Percentiles rank a stretch among this genome's conserved stretches.
These are phyloP conservation scores for Fraxinus excelsior DNA, from an alignment of 257 asterid genomes.

Conservation along the genomic window DNA sequence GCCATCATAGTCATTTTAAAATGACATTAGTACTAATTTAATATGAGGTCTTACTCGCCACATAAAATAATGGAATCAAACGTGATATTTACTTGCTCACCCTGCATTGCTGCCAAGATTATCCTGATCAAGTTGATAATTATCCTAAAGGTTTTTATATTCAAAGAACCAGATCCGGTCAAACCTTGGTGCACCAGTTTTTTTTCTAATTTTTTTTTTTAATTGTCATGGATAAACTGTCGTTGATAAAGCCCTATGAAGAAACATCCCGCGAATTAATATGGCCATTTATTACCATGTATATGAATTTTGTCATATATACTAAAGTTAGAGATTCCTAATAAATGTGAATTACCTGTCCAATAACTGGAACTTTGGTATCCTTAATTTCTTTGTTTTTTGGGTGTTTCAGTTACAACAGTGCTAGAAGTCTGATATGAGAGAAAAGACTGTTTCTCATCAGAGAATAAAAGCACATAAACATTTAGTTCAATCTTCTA, in stretches of 20 bases:
- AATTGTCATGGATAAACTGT: conserved; percentile 22
- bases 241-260: conserved; percentile 20
- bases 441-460: conserved; percentile 28
- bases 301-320: conserved; percentile 7
- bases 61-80: neutral
- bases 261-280: conserved; percentile 17
- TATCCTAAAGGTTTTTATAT: neutral
- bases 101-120: neutral
- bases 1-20: neutral
- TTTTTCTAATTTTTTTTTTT: neutral
- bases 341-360: conserved; percentile 42
- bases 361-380: conserved; percentile 32
- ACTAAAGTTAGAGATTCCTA: conserved; percentile 25
- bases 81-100: conserved; percentile 20
- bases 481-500: conserved; percentile 4
- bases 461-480: conserved; percentile 49
- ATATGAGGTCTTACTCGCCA: neutral
- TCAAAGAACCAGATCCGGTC: conserved; percentile 33
- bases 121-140: no score
- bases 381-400: conserved; percentile 11
- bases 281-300: neutral
- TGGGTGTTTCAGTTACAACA: conserved; percentile 49
- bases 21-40: neutral
- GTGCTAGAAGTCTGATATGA: conserved; percentile 11
- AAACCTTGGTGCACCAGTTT: conserved; percentile 4